A percentile compares a stretch with the other conserved stretches of the same genome.
Evolutionary conservation across 495 filamentous ascomycete genomes (phyloP).

Genomic region (Hypoxylon fragiforme): DNA sequence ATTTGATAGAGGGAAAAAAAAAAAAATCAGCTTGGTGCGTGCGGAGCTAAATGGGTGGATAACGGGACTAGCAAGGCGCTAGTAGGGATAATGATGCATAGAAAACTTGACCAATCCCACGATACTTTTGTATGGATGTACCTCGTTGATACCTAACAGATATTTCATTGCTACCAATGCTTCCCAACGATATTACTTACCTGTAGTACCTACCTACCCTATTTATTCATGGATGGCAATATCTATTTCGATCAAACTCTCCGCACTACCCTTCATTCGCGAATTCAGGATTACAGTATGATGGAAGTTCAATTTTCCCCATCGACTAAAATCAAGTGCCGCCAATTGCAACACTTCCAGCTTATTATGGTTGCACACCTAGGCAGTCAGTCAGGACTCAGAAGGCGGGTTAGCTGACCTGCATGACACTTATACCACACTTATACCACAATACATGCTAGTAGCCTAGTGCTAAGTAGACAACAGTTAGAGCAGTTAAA

Average conservation of each 20-base stretch:
- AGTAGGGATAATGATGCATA: constrained; percentile 25
- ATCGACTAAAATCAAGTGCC: constrained; percentile 7
- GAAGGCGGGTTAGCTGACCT: constrained; percentile 25
- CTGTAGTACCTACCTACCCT: too few relatives aligned
- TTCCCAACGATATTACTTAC: too few relatives aligned
- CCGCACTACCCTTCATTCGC: constrained; percentile 4
- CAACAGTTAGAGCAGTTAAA: too few relatives aligned
- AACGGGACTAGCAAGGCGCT: constrained; percentile 9
- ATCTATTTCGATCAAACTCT: too few relatives aligned
- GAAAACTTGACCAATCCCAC: constrained; percentile 18
- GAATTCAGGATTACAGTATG: constrained; percentile 9
- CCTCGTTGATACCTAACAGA: constrained; percentile 24
- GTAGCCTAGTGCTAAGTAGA: too few relatives aligned
- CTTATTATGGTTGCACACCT: too few relatives aligned
- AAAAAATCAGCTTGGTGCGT: constrained; percentile 19
- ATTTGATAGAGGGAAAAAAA: constrained; percentile 24
- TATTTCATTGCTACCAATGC: neutral
- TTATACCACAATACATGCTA: too few relatives aligned
- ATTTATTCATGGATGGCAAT: too few relatives aligned
- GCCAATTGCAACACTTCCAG: too few relatives aligned
- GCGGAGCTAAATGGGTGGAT: constrained; percentile 33
- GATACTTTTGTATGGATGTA: too few relatives aligned
- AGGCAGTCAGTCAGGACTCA: too few relatives aligned
- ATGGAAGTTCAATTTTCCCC: constrained; percentile 1
- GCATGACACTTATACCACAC: too few relatives aligned